Base-by-base conservation (phyloP, 768 basidiomycete genomes). In the Trametes elegans region DNA sequence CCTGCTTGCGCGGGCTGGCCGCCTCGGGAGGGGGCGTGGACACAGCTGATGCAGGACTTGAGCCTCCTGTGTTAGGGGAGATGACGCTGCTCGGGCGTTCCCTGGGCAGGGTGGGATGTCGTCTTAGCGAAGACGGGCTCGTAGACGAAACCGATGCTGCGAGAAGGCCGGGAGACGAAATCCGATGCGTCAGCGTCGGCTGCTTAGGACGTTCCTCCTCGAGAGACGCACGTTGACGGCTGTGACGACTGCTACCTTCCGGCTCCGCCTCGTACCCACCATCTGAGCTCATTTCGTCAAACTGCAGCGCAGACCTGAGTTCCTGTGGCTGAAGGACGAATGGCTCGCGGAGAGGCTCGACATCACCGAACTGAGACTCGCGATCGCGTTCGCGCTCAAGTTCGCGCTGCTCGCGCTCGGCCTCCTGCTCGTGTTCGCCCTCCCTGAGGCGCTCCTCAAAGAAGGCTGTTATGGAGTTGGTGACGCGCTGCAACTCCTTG, bases 401-500 rank as follows among this genome's bases (percentile, higher is more conserved):
- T 47, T 68, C 76, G 60, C 87, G 68, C 55, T 68, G 76, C 64
- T 88, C 87, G 52, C 81, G 82, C 68, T 88, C 88, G 18, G 73
- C 68, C 66, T 88, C 87, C 58, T 73, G 72, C 63, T 78, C 73
- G 63, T 83, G 78, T 69, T 92, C 87, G 49, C 79, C 83, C 60
- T 91, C 89, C 40, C 88, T 79, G 32, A 96, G 80, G 64, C 87
- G 83, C 67, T 93, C 89, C 74, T 99, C 96, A 63, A 97, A 96
- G 73, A 93, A 98, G 34, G 84, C 72, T 59, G 96, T 96, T 76
- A 99, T 94, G 57, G 86, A 91, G 72, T 91, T 87, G 56, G 95
- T 93, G 68, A 98, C 90, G 67, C 93, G 88, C 66, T 88, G 86
- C 8, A 99, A 83, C 72, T 97, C 93, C 77, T 90, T 90, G 82